A percentile compares a stretch with the other conserved stretches of the same genome.
Conservation (phyloP, 768 basidiomycete genomes). For the Guyanaporus albipodus region DNA sequence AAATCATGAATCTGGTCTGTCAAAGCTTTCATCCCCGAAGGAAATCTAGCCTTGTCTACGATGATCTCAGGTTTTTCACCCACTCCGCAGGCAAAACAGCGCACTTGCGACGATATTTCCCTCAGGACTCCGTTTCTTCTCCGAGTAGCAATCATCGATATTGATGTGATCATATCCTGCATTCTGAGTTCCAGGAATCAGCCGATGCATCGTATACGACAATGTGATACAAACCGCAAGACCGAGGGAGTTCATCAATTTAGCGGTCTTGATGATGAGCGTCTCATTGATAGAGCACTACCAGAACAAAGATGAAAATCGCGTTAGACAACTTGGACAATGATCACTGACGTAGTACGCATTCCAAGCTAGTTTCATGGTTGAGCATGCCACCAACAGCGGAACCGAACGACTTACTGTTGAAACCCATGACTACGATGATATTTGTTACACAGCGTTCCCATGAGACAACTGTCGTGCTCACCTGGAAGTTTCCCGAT, state of each 20-base stretch:
- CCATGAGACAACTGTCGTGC: neutral
- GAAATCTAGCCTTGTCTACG: slow-evolving; percentile 48
- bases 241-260: slow-evolving; percentile 48
- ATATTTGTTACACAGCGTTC: neutral
- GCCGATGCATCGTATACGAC: neutral
- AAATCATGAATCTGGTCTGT: slow-evolving; percentile 53
- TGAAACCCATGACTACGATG: slow-evolving; percentile 54
- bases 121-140: slow-evolving; percentile 45
- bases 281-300: slow-evolving; percentile 59
- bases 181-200: slow-evolving; percentile 35
- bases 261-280: slow-evolving; percentile 47
- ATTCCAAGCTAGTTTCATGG: slow-evolving; percentile 52
- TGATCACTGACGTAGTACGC: slow-evolving; percentile 50
- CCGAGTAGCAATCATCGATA: slow-evolving; percentile 63
- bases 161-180: slow-evolving; percentile 58
- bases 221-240: slow-evolving; percentile 38
- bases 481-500: slow-evolving; percentile 37
- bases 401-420: slow-evolving; percentile 41
- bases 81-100: neutral
- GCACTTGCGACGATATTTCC: slow-evolving; percentile 58
- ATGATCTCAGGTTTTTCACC: neutral
- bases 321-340: neutral
- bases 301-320: neutral
- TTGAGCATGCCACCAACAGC: slow-evolving; percentile 3
- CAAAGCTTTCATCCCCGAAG: slow-evolving; percentile 54